These are phyloP conservation scores for Clarireedia sp. DNA, from an alignment of 2,329 filamentous ascomycete species.

Conservation along the genomic window DNA sequence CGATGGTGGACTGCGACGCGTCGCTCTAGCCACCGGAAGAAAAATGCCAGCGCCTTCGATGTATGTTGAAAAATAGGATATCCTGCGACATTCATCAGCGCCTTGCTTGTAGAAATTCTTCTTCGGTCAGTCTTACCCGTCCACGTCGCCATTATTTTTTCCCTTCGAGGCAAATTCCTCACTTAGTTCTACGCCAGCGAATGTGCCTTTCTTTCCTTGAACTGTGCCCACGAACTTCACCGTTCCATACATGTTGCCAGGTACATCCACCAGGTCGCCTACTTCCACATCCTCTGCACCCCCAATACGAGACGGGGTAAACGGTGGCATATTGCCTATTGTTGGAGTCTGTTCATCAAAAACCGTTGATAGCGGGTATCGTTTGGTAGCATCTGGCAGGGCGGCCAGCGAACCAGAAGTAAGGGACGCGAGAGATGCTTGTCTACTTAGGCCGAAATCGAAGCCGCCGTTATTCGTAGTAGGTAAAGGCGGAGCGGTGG, in stretches of 20 bases:
- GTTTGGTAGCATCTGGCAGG: slow-evolving; percentile 59
- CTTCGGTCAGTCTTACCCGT: slow-evolving; percentile 57
- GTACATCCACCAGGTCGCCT: slow-evolving; percentile 83
- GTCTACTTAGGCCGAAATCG: slow-evolving; percentile 34
- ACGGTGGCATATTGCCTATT: slow-evolving; percentile 42
- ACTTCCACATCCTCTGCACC: slow-evolving; percentile 51
- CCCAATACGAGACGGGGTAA: slow-evolving; percentile 45
- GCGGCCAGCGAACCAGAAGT: slow-evolving; percentile 54
- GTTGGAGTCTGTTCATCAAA: slow-evolving; percentile 35
- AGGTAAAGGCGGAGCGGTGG: slow-evolving; percentile 3
- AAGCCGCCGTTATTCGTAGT: background rate
- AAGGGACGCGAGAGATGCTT: slow-evolving; percentile 63
- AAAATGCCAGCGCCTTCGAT: slow-evolving; percentile 85
- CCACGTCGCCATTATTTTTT: slow-evolving; percentile 94
- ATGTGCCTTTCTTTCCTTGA: slow-evolving; percentile 79
- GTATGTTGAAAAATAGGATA: slow-evolving; percentile 74
- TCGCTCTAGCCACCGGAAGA: slow-evolving; percentile 74
- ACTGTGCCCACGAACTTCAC: slow-evolving; percentile 86
- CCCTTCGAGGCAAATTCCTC: slow-evolving; percentile 72
- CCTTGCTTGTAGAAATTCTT: slow-evolving; percentile 9
- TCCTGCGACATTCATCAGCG: slow-evolving; percentile 34
- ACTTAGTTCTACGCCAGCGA: slow-evolving; percentile 86
- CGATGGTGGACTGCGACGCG: slow-evolving; percentile 53
- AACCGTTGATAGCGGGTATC: slow-evolving; percentile 52
- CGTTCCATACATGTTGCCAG: slow-evolving; percentile 83